These are phyloP conservation scores for Fraxinus angustifolia DNA, from an alignment of 305 asterid genomes.

Conservation along the genomic window DNA sequence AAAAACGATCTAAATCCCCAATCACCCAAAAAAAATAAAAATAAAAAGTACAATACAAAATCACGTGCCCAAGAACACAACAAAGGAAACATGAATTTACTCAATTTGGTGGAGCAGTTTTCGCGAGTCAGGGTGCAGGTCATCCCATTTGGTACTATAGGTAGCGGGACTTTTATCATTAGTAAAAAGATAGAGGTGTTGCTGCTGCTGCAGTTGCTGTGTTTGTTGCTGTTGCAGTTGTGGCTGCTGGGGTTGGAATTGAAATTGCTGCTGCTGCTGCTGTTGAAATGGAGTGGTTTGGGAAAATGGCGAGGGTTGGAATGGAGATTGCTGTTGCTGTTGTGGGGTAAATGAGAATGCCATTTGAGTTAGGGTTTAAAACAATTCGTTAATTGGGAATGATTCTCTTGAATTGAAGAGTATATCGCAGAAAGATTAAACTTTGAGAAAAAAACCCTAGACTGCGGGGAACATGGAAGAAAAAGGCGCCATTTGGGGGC, in stretches of 20 bases:
- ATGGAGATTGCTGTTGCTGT: slow-evolving; percentile 50
- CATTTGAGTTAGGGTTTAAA: slow-evolving; percentile 25
- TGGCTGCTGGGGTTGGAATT: slow-evolving; percentile 43
- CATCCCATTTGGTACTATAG: slow-evolving; percentile 91
- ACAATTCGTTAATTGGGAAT: slow-evolving; percentile 8
- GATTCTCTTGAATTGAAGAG: neutral
- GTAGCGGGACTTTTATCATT: slow-evolving; percentile 83
- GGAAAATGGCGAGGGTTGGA: slow-evolving; percentile 38
- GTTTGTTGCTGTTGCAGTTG: slow-evolving; percentile 36
- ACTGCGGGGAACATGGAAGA: neutral
- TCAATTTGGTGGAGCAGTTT: slow-evolving; percentile 80
- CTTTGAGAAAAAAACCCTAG: slow-evolving; percentile 29
- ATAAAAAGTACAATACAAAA: neutral
- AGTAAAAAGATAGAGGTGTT: slow-evolving; percentile 71
- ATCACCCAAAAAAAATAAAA: neutral
- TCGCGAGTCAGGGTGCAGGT: slow-evolving; percentile 91
- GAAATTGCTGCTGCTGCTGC: slow-evolving; percentile 26
- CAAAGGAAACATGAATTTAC: slow-evolving; percentile 32
- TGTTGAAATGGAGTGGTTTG: slow-evolving; percentile 40
- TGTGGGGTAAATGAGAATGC: slow-evolving; percentile 57
- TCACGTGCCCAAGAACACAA: neutral
- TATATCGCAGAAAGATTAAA: neutral
- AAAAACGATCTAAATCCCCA: slow-evolving; percentile 21
- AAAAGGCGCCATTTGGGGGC: slow-evolving; percentile 35
- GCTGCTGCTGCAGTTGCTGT: slow-evolving; percentile 33